Base-by-base conservation (phyloP, 805 yeast genomes). In the Metschnikowia shivogae region DNA sequence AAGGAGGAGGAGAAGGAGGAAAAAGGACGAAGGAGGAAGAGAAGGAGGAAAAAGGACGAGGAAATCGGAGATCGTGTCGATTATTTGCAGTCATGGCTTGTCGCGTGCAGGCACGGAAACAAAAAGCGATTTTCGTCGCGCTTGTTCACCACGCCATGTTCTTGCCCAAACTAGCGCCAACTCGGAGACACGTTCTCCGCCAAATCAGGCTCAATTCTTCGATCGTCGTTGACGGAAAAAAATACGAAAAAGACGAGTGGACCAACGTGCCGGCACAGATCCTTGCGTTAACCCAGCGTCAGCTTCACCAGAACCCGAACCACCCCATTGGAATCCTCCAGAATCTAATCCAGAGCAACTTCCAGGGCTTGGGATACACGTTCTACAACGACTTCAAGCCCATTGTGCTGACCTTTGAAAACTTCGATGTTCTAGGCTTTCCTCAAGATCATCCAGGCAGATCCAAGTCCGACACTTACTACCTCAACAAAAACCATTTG, bases 371-470 rank as follows among this genome's bases (percentile, higher is more conserved):
- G 37, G 95, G 89, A 2, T 82, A 83, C 60, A 84, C 95, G 0
- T 81, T 82, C 54, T 89, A 83, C 65, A 86, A 84, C 60, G 77
- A 86, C 46, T 88, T 89, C 66, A 73, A 76, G 48, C 97, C 99
- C 0, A 86, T 80, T 1, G 99, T 93, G 1, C 74, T 90, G 2
- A 84, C 80, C 1, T 78, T 71, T 58, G 87, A 92, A 58, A 93
- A 93, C 62, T 93, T 93, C 60, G 99, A 93, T 62, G 86, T 85
- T 1, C 73, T 93, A 31, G 97, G 95, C 0, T 92, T 93, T 63
- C 96, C 97, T 1, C 57, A 63, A 30, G 95, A 90, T 59, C 99
- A 93, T 62, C 96, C 96, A 0, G 97, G 99, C 3, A 75, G 99
- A 58, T 80, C 93, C 14, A 86, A 79, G 57, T 85, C 95, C 3